phyloP scores from a whole-genome alignment of 768 basidiomycete species.

The Fomitopsis pulvina region DNA sequence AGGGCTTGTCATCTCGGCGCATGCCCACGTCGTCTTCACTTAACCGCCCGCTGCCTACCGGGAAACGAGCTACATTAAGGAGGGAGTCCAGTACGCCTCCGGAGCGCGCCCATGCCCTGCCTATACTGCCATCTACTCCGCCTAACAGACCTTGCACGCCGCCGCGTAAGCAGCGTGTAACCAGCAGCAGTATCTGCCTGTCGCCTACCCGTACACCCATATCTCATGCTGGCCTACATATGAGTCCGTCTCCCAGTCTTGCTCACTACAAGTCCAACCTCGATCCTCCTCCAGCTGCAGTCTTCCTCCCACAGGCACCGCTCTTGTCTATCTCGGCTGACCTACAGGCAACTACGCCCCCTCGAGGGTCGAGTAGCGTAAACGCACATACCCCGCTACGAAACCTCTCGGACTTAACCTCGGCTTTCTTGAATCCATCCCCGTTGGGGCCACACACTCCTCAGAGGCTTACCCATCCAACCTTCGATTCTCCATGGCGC shows the following conservation, averaged over 20 bases:
- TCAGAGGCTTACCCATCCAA: slow-evolving; percentile 32
- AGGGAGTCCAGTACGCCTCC: not conserved
- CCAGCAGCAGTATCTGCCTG: slow-evolving; percentile 30
- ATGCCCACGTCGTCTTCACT: slow-evolving; percentile 7
- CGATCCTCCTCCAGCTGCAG: slow-evolving; percentile 48
- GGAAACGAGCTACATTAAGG: not conserved
- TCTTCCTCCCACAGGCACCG: slow-evolving; percentile 26
- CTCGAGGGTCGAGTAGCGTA: not conserved
- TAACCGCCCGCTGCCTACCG: not conserved
- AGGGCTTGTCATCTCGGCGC: slow-evolving; percentile 5
- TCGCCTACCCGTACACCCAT: slow-evolving; percentile 62
- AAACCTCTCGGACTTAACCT: slow-evolving; percentile 26
- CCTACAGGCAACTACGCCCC: not conserved
- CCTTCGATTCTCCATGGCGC: slow-evolving; percentile 38
- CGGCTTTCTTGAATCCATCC: slow-evolving; percentile 10
- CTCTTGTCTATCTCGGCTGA: slow-evolving; percentile 25
- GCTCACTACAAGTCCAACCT: slow-evolving; percentile 64
- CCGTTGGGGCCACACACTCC: slow-evolving; percentile 36
- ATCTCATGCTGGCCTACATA: slow-evolving; percentile 61
- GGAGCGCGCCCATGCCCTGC: not conserved
- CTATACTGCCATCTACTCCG: slow-evolving; percentile 1
- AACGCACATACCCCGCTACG: slow-evolving; percentile 39
- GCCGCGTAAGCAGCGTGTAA: slow-evolving; percentile 33
- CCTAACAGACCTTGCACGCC: slow-evolving; percentile 19
- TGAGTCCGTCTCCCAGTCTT: slow-evolving; percentile 61